Evolutionary conservation across 2,329 filamentous ascomycete genomes (phyloP).

Genomic region (Cladobotryum mycophilum): DNA sequence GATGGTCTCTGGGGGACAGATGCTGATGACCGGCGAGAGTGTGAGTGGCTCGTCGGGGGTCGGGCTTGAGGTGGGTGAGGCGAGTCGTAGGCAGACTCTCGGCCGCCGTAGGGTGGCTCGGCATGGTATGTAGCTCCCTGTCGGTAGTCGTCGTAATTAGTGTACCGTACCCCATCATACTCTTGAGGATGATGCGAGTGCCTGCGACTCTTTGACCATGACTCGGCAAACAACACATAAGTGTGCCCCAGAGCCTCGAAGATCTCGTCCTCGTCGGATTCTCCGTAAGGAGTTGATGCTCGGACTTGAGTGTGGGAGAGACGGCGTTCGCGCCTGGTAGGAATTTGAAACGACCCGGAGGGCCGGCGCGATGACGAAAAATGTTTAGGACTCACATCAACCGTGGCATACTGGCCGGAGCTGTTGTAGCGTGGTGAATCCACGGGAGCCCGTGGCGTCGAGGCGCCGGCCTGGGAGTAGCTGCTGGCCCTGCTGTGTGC

Average conservation of each 20-base stretch:
- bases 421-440: constrained; percentile 58
- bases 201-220: constrained; percentile 32
- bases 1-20: constrained; percentile 46
- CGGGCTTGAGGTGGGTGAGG: constrained; percentile 32
- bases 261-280: constrained; percentile 59
- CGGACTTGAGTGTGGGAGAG: constrained; percentile 51
- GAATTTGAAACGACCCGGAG: constrained; percentile 27
- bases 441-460: constrained; percentile 40
- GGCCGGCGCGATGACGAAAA: constrained; percentile 40
- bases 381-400: constrained; percentile 57
- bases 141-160: constrained; percentile 53
- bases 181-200: constrained; percentile 32
- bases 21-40: constrained; percentile 43
- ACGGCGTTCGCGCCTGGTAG: constrained; percentile 45
- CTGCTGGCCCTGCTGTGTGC: constrained; percentile 32
- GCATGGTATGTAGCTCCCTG: constrained; percentile 39
- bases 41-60: constrained; percentile 37
- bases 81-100: constrained; percentile 34
- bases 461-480: constrained; percentile 29
- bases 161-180: constrained; percentile 47
- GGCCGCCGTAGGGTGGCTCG: constrained; percentile 30
- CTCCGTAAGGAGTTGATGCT: constrained; percentile 52
- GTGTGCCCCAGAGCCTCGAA: constrained; percentile 48
- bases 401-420: constrained; percentile 57
- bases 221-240: constrained; percentile 47